Conservation (phyloP, 2,329 filamentous ascomycete genomes). For the Trichoderma cornu-damae region DNA sequence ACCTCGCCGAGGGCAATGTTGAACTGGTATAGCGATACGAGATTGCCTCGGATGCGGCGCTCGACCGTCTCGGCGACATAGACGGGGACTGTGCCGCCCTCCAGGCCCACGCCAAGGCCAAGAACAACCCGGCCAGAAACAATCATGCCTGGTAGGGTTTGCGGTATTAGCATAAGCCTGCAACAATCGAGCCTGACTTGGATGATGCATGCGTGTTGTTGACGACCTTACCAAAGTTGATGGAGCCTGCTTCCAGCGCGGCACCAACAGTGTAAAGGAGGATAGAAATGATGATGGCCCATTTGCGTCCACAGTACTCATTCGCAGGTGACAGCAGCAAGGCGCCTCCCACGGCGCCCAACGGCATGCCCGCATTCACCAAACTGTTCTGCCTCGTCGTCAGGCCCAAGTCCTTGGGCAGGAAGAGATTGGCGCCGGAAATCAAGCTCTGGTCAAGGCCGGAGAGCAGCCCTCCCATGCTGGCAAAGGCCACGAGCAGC, state of each 20-base stretch:
- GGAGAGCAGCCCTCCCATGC: slow-evolving; percentile 67
- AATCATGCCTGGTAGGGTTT: slow-evolving; percentile 56
- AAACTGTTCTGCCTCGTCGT: slow-evolving; percentile 55
- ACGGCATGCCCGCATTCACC: slow-evolving; percentile 65
- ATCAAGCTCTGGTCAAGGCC: slow-evolving; percentile 70
- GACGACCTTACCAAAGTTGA: slow-evolving; percentile 57
- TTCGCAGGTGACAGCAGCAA: slow-evolving; percentile 62
- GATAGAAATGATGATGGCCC: slow-evolving; percentile 64
- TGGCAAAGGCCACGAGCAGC: slow-evolving; percentile 65
- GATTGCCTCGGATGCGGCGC: slow-evolving; percentile 60
- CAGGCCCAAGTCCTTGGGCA: slow-evolving; percentile 55
- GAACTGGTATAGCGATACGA: slow-evolving; percentile 70
- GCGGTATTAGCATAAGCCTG: background rate
- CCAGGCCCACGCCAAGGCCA: slow-evolving; percentile 65
- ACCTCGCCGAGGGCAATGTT: slow-evolving; percentile 73
- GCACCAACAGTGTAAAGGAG: slow-evolving; percentile 66
- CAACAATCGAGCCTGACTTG: no score
- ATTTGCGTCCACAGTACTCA: slow-evolving; percentile 61
- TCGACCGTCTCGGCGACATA: slow-evolving; percentile 71
- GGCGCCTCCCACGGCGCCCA: slow-evolving; percentile 66
- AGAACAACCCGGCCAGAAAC: slow-evolving; percentile 63
- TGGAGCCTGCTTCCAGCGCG: slow-evolving; percentile 61
- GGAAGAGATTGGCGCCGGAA: slow-evolving; percentile 62
- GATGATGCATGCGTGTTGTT: no score
- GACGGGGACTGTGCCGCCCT: slow-evolving; percentile 68